Evolutionary conservation across 345 rosid species (phyloP).

Genomic region (Gossypium thurberi): DNA sequence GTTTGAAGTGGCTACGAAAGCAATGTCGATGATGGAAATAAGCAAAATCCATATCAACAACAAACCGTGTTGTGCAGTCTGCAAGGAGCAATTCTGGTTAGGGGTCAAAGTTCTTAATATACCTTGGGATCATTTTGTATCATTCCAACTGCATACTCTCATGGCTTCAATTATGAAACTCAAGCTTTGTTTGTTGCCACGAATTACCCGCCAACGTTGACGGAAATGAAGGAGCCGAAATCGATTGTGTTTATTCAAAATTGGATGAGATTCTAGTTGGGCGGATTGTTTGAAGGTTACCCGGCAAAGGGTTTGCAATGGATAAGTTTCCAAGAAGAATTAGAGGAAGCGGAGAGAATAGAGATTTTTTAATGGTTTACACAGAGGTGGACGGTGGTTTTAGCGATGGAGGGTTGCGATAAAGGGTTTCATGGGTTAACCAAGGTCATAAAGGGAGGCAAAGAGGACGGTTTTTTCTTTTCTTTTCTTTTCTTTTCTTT

Average conservation of each 20-base stretch:
- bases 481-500: background rate
- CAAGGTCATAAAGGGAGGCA: constrained; percentile 52
- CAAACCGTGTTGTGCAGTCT: constrained; percentile 84
- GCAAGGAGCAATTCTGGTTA: constrained; percentile 70
- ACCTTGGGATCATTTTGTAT: constrained; percentile 89
- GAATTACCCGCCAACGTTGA: constrained; percentile 45
- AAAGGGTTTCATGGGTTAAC: constrained; percentile 68
- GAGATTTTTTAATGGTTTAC: constrained; percentile 74
- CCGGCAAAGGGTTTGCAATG: constrained; percentile 90
- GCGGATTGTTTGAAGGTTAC: constrained; percentile 85
- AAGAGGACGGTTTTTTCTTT: constrained; percentile 32
- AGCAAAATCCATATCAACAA: constrained; percentile 25
- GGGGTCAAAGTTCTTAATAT: constrained; percentile 68
- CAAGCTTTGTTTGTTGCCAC: constrained; percentile 87
- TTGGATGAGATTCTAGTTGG: constrained; percentile 50
- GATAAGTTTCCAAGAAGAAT: constrained; percentile 64
- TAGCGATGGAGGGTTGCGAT: constrained; percentile 48
- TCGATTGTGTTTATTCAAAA: background rate
- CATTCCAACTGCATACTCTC: constrained; percentile 88
- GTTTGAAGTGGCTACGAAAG: constrained; percentile 72
- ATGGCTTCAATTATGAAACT: constrained; percentile 78
- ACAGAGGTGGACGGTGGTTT: constrained; percentile 92
- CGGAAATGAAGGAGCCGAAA: background rate
- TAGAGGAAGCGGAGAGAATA: constrained; percentile 58
- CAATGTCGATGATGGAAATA: constrained; percentile 61